Percentiles rank a stretch among this genome's conserved stretches.
These are phyloP conservation scores for Apiotrichum porosum DNA, from an alignment of 1,284 basidiomycete genomes.

Conservation along the genomic window DNA sequence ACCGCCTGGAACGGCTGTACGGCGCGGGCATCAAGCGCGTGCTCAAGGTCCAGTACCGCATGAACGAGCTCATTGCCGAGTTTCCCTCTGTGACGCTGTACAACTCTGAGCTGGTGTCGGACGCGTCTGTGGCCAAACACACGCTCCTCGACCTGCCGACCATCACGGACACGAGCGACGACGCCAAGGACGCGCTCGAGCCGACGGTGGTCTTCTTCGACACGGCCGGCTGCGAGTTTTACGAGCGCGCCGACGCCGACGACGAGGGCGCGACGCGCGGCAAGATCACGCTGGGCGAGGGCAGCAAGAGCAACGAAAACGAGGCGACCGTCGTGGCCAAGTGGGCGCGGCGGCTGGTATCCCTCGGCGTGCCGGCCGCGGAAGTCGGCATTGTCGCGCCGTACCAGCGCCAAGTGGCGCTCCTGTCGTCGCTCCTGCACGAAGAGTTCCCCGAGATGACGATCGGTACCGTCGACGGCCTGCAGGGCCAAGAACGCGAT, in stretches of 20 bases:
- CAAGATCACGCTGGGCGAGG: constrained; percentile 59
- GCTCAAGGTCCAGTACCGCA: constrained; percentile 80
- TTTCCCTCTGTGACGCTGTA: constrained; percentile 87
- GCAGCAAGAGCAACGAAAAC: constrained; percentile 86
- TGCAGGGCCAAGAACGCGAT: constrained; percentile 77
- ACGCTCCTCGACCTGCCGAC: constrained; percentile 67
- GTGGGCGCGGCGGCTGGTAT: constrained; percentile 76
- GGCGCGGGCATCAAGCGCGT: constrained; percentile 77
- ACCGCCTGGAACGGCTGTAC: constrained; percentile 81
- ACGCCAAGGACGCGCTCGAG: constrained; percentile 61
- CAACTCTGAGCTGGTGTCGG: constrained; percentile 63
- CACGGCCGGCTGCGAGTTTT: constrained; percentile 87
- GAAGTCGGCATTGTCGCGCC: constrained; percentile 91
- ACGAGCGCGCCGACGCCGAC: constrained; percentile 58
- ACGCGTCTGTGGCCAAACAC: constrained; percentile 65
- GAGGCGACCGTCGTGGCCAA: constrained; percentile 77
- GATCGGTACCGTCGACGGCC: constrained; percentile 85
- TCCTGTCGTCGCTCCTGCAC: constrained; percentile 68
- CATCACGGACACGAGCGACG: constrained; percentile 53
- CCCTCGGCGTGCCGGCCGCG: constrained; percentile 61
- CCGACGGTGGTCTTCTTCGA: constrained; percentile 89
- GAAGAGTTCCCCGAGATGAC: constrained; percentile 70
- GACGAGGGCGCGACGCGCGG: constrained; percentile 48
- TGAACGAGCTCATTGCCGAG: constrained; percentile 78
- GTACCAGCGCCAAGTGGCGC: constrained; percentile 87